phyloP scores from a whole-genome alignment of 1,139 yeast genomes.

The Ogataea hybrid region DNA sequence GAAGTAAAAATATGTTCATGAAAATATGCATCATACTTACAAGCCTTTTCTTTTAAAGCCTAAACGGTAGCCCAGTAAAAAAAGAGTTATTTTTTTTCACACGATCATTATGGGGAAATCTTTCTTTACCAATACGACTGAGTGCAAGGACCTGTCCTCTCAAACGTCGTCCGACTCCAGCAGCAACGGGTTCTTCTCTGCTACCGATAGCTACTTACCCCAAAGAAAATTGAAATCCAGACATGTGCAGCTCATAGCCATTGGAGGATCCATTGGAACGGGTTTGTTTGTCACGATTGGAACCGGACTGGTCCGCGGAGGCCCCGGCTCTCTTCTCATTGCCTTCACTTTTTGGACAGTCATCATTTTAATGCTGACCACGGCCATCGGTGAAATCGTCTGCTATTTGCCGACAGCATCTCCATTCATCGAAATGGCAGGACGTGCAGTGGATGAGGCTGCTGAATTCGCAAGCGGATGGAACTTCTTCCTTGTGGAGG shows the following conservation, averaged over 20 bases:
- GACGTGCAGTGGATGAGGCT: slow-evolving; percentile 53
- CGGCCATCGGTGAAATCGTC: slow-evolving; percentile 56
- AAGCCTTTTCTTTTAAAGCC: background rate
- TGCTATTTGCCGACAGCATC: slow-evolving; percentile 51
- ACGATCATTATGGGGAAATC: slow-evolving; percentile 1
- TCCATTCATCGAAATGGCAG: slow-evolving; percentile 54
- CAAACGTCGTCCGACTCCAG: slow-evolving; percentile 9
- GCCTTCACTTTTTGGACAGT: slow-evolving; percentile 60
- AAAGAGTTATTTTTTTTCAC: background rate
- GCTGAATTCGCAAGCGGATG: slow-evolving; percentile 51
- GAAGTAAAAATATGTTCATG: background rate
- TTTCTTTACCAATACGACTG: background rate
- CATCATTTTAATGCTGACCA: slow-evolving; percentile 38
- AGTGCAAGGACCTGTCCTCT: slow-evolving; percentile 1
- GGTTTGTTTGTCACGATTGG: slow-evolving; percentile 78
- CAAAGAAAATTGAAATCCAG: slow-evolving; percentile 16
- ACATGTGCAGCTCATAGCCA: slow-evolving; percentile 74
- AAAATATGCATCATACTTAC: background rate
- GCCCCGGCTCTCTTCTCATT: slow-evolving; percentile 72
- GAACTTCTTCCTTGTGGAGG: slow-evolving; percentile 51
- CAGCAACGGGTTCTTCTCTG: slow-evolving; percentile 9
- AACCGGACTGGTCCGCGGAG: slow-evolving; percentile 63
- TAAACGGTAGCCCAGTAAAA: background rate
- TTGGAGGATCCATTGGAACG: slow-evolving; percentile 86
- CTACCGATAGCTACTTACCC: slow-evolving; percentile 9